phyloP scores from a whole-genome alignment of 75 land plant genomes.

The Larix kaempferi region DNA sequence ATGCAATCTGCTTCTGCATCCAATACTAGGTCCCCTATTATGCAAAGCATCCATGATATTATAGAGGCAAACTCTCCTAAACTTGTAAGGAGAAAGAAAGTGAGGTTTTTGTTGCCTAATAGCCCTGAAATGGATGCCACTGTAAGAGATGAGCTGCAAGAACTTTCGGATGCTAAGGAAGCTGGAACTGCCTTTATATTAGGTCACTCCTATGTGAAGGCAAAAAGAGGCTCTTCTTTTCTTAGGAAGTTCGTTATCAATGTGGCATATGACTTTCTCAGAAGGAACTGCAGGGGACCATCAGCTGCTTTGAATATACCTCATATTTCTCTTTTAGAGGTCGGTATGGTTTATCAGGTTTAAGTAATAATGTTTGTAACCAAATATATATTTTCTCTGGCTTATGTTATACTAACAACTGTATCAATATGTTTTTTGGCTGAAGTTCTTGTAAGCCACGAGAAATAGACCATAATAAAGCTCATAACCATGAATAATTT shows the following conservation, averaged over 20 bases:
- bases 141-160: slow-evolving; percentile 45
- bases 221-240: slow-evolving; percentile 58
- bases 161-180: slow-evolving; percentile 57
- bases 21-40: slow-evolving; percentile 5
- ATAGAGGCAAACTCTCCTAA: slow-evolving; percentile 15
- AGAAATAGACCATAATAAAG: no score
- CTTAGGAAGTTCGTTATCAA: slow-evolving; percentile 62
- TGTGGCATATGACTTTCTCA: slow-evolving; percentile 63
- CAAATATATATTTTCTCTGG: no score
- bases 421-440: no score
- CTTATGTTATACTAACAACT: no score
- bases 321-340: slow-evolving; percentile 64
- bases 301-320: slow-evolving; percentile 45
- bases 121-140: slow-evolving; percentile 33
- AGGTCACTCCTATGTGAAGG: slow-evolving; percentile 70
- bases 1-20: slow-evolving; percentile 10
- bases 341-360: slow-evolving; percentile 81
- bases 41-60: slow-evolving; percentile 12
- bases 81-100: slow-evolving; percentile 39
- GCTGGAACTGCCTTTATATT: slow-evolving; percentile 75
- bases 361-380: slow-evolving; percentile 3
- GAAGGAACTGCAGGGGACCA: slow-evolving; percentile 72
- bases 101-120: slow-evolving; percentile 52
- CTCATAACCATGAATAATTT: no score
- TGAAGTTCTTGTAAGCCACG: no score